Conservation (phyloP, 1,139 yeast species). For the Candida labiduridarum region DNA sequence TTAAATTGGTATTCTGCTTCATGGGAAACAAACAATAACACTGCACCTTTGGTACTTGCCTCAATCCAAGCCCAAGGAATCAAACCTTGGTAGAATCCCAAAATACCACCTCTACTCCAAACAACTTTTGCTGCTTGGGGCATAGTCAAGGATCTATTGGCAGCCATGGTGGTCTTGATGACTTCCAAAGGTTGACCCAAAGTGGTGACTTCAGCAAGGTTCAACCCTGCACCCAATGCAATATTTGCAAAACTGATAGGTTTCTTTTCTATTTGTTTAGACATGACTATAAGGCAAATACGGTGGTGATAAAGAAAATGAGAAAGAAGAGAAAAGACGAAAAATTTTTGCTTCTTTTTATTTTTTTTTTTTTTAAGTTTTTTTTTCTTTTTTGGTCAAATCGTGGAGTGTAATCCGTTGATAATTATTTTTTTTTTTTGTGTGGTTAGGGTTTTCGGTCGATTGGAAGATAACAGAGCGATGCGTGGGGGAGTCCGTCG, state of each 20-base stretch:
- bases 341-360: background rate
- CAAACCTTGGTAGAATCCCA: conserved; percentile 94
- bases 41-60: conserved; percentile 99
- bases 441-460: background rate
- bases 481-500: background rate
- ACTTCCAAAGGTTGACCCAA: conserved; percentile 97
- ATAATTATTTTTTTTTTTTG: background rate
- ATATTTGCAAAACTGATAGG: conserved; percentile 89
- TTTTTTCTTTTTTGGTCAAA: background rate
- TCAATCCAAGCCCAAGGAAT: conserved; percentile 99
- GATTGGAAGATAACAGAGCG: conserved; percentile 2
- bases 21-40: conserved; percentile 87
- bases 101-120: conserved; percentile 90
- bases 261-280: conserved; percentile 61
- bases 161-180: conserved; percentile 96
- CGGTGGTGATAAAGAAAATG: background rate
- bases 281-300: conserved; percentile 2
- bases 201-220: conserved; percentile 90
- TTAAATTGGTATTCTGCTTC: conserved; percentile 85
- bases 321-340: background rate
- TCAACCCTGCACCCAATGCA: conserved; percentile 90
- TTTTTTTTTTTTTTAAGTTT: background rate
- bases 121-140: conserved; percentile 71
- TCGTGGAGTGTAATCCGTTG: conserved; percentile 2
- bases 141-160: conserved; percentile 75